Evolutionary conservation across 495 filamentous ascomycete genomes (phyloP).

Genomic region (Chaetomium tenue): DNA sequence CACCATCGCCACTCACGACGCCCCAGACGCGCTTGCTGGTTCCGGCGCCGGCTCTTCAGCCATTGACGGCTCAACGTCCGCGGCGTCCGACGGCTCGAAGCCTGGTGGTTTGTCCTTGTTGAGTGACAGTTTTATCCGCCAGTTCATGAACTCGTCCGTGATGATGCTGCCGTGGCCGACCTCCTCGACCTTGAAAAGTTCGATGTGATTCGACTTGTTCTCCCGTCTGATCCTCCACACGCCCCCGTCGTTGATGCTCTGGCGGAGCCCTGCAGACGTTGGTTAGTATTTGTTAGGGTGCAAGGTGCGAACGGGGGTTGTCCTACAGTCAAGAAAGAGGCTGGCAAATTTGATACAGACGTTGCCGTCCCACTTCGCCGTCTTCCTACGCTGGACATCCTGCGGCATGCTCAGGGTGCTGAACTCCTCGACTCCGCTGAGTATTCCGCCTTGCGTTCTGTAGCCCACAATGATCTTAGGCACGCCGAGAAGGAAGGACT

Average conservation of each 20-base stretch:
- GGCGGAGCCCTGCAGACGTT: slow-evolving; percentile 56
- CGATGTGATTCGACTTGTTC: slow-evolving; percentile 57
- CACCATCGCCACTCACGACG: neutral
- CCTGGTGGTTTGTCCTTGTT: slow-evolving; percentile 14
- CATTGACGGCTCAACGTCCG: too few species aligned
- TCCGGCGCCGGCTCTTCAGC: slow-evolving; percentile 12
- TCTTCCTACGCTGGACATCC: slow-evolving; percentile 62
- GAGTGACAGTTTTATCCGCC: slow-evolving; percentile 57
- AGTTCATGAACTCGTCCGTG: slow-evolving; percentile 70
- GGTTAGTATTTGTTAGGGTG: neutral
- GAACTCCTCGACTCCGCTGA: slow-evolving; percentile 69
- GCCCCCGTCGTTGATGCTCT: slow-evolving; percentile 64
- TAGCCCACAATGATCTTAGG: slow-evolving; percentile 90
- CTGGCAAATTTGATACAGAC: slow-evolving; percentile 85
- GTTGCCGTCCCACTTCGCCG: slow-evolving; percentile 79
- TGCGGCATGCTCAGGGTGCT: slow-evolving; percentile 73
- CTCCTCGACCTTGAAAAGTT: slow-evolving; percentile 70
- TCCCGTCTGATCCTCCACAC: slow-evolving; percentile 76
- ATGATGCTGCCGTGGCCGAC: slow-evolving; percentile 73
- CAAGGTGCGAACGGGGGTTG: neutral
- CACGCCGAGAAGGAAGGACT: slow-evolving; percentile 91
- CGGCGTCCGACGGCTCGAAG: too few species aligned
- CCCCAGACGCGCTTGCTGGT: neutral
- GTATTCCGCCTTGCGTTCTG: slow-evolving; percentile 68
- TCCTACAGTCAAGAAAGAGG: slow-evolving; percentile 67